Base-by-base conservation (phyloP, 169 alveolate genomes). In the Eimeria maxima region DNA sequence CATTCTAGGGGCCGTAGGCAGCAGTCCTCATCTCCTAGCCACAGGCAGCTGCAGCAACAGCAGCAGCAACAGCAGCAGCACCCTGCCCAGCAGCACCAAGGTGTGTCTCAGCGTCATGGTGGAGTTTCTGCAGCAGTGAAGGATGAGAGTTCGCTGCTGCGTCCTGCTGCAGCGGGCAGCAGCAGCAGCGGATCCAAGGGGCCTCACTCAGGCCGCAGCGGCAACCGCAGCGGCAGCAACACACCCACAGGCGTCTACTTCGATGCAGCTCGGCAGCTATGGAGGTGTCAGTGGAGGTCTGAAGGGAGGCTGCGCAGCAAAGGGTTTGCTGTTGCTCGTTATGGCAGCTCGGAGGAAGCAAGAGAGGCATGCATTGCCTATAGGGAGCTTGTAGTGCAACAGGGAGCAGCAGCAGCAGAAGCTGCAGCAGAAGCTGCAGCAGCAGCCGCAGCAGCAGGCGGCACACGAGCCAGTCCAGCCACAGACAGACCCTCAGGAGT, bases 261-360 rank as follows among this genome's bases (percentile, higher is more conserved):
- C 38, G 38, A 33, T 33, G 38, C 90, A 80, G 96, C 98, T 20
- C 93, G 99, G 33, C 97, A 98, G 95, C 96, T 98, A 27, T 98
- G 99, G 99, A 91, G 99, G 65, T 98, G 99, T 90, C 99, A 98
- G 95, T 98, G 99, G 99, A 93, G 98, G 47, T 98, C 98, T 90
- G 98, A 98, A 73, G 99, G 99, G 29, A 96, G 98, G 90, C 97
- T 98, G 95, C 95, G 97, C 69, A 98, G 99, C 44, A 98, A 98
- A 74, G 99, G 99, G 29, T 98, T 98, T 83, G 97, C 98, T 55
- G 96, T 98, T 53, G 97, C 97, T 27, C 98, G 97, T 76, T 97
- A 97, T 84, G 95, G 96, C 27, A 97, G 98, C 24, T 97, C 97
- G 27, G 98, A 97, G 74, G 98, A 97, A 42, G 99, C 99, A 11